Evolutionary conservation across 768 basidiomycete genomes (phyloP).

Genomic region (Mycena metata): DNA sequence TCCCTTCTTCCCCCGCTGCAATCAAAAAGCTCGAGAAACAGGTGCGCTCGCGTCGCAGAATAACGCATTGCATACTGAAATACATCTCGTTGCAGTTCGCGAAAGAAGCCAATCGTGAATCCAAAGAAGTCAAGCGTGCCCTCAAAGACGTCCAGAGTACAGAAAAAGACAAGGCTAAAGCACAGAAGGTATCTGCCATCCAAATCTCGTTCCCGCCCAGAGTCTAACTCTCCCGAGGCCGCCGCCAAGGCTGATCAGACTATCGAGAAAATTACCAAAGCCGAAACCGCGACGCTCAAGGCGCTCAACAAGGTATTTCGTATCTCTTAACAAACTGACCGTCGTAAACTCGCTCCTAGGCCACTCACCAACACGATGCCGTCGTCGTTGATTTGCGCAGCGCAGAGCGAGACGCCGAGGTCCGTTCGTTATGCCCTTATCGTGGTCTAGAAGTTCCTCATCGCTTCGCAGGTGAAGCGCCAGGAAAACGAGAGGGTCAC

Average conservation of each 20-base stretch:
- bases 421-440: conserved; percentile 37
- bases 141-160: conserved; percentile 65
- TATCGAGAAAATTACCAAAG: conserved; percentile 59
- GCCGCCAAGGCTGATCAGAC: conserved; percentile 59
- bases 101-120: conserved; percentile 67
- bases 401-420: conserved; percentile 62
- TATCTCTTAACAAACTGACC: too few relatives aligned
- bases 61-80: too few relatives aligned
- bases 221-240: conserved; percentile 47
- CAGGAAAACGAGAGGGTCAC: conserved; percentile 38
- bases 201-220: conserved; percentile 3
- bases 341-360: conserved; percentile 28
- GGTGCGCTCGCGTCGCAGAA: too few relatives aligned
- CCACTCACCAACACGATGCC: conserved; percentile 65
- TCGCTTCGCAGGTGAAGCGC: conserved; percentile 41
- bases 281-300: conserved; percentile 65
- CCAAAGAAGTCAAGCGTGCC: conserved; percentile 62
- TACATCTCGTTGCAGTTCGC: conserved; percentile 40
- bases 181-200: conserved; percentile 59
- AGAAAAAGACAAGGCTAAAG: conserved; percentile 68
- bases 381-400: conserved; percentile 57
- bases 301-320: conserved; percentile 56
- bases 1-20: conserved; percentile 45
- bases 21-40: conserved; percentile 58
- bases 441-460: neutral